These are phyloP conservation scores for Colletotrichum sidae DNA, from an alignment of 2,329 filamentous ascomycete species.

Conservation along the genomic window DNA sequence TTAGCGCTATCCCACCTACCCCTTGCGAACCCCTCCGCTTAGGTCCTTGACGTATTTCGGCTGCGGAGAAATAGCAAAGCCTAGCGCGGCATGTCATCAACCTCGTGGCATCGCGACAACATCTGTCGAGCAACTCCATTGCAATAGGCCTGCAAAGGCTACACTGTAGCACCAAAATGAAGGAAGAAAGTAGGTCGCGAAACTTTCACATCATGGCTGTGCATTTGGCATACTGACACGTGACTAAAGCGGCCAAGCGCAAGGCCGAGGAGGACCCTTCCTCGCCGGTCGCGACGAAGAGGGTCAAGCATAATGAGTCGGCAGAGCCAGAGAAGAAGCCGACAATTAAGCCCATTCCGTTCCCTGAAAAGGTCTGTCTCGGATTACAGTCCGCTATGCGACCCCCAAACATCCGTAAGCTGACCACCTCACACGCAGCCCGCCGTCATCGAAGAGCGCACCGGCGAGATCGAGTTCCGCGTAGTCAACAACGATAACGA, in stretches of 20 bases:
- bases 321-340: constrained; percentile 63
- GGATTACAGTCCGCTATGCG: neutral
- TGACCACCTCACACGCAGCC: constrained; percentile 62
- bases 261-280: constrained; percentile 77
- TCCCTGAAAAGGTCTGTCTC: constrained; percentile 83
- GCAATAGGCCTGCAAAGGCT: constrained; percentile 31
- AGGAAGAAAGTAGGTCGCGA: constrained; percentile 53
- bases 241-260: constrained; percentile 66
- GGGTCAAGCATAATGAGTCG: constrained; percentile 65
- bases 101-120: constrained; percentile 25
- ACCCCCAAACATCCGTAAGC: constrained; percentile 1
- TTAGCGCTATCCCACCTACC: constrained; percentile 46
- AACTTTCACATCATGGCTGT: no score
- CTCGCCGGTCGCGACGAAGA: constrained; percentile 72
- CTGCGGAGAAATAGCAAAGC: constrained; percentile 34
- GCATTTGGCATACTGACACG: constrained; percentile 1
- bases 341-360: constrained; percentile 77
- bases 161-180: constrained; percentile 41
- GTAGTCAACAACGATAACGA: constrained; percentile 97
- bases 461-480: constrained; percentile 94
- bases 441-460: constrained; percentile 92
- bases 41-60: constrained; percentile 7
- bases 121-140: constrained; percentile 19
- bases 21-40: constrained; percentile 42
- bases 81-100: constrained; percentile 37